phyloP scores from a whole-genome alignment of 1,284 basidiomycete genomes.

The Chalciporus piperatoides region DNA sequence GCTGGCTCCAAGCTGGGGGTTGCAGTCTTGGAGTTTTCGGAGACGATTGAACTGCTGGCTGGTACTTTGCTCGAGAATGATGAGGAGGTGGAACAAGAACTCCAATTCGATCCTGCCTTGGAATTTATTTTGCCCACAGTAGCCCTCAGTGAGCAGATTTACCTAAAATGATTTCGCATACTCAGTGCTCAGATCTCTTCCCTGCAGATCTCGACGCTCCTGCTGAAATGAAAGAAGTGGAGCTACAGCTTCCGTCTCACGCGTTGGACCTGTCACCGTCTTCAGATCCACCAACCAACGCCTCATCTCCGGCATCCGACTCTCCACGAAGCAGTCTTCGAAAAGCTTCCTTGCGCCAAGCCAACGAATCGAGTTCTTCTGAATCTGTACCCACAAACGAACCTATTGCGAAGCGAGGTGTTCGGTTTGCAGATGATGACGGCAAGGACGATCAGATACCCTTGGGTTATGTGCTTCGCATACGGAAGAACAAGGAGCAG shows the following conservation, averaged over 20 bases:
- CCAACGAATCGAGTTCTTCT: conserved; percentile 5
- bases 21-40: conserved; percentile 68
- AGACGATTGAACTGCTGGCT: conserved; percentile 57
- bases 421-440: conserved; percentile 64
- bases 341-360: conserved; percentile 5
- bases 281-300: background rate
- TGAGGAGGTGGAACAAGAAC: conserved; percentile 10
- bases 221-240: conserved; percentile 9
- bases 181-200: conserved; percentile 19
- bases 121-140: conserved; percentile 20
- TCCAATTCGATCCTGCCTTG: conserved; percentile 15
- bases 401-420: conserved; percentile 49
- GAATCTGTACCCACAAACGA: conserved; percentile 16
- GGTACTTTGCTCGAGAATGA: conserved; percentile 30
- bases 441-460: conserved; percentile 64
- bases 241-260: conserved; percentile 2
- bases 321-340: background rate
- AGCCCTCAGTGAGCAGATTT: conserved; percentile 16
- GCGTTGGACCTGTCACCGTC: conserved; percentile 2
- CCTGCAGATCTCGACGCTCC: conserved; percentile 24
- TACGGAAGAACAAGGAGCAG: conserved; percentile 66
- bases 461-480: conserved; percentile 60
- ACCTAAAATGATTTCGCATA: background rate
- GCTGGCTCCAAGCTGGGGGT: conserved; percentile 55
- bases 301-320: conserved; percentile 1